These are phyloP conservation scores for Erythrobasidium hasegawianum DNA, from an alignment of 1,284 basidiomycete genomes.

Conservation along the genomic window DNA sequence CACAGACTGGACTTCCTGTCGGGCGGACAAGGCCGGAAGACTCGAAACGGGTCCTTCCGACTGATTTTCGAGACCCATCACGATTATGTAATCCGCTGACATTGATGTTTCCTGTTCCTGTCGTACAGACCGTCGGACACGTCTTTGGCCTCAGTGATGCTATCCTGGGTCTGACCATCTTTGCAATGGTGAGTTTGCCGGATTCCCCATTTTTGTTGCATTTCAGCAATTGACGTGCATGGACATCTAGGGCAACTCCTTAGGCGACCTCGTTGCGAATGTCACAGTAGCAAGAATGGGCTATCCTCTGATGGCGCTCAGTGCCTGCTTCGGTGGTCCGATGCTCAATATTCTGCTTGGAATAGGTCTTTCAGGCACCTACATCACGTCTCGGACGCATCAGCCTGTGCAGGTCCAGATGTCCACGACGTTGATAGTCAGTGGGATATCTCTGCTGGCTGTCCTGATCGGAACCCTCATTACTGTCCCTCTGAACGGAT, in stretches of 20 bases:
- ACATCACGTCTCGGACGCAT: conserved; percentile 61
- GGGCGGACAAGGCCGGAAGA: neutral
- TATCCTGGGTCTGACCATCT: conserved; percentile 92
- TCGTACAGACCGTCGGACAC: conserved; percentile 73
- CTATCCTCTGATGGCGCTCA: conserved; percentile 67
- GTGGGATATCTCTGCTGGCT: conserved; percentile 68
- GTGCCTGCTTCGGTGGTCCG: conserved; percentile 87
- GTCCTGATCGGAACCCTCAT: conserved; percentile 73
- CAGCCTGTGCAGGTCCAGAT: conserved; percentile 69
- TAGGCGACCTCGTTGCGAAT: conserved; percentile 95
- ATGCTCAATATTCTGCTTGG: conserved; percentile 97
- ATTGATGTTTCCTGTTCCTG: neutral
- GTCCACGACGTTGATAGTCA: conserved; percentile 77
- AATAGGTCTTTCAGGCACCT: conserved; percentile 72
- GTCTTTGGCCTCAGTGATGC: conserved; percentile 95
- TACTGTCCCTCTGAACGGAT: conserved; percentile 78
- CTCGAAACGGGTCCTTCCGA: conserved; percentile 2
- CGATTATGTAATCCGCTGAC: conserved; percentile 2
- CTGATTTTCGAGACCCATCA: neutral
- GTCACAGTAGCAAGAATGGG: conserved; percentile 69
- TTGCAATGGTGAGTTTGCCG: conserved; percentile 60
- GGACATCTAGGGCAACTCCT: conserved; percentile 67
- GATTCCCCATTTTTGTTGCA: too few species aligned
- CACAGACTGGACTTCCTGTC: neutral
- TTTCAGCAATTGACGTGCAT: neutral